phyloP scores from a whole-genome alignment of 73 alveolate genomes.

The Durusdinium trenchii region DNA sequence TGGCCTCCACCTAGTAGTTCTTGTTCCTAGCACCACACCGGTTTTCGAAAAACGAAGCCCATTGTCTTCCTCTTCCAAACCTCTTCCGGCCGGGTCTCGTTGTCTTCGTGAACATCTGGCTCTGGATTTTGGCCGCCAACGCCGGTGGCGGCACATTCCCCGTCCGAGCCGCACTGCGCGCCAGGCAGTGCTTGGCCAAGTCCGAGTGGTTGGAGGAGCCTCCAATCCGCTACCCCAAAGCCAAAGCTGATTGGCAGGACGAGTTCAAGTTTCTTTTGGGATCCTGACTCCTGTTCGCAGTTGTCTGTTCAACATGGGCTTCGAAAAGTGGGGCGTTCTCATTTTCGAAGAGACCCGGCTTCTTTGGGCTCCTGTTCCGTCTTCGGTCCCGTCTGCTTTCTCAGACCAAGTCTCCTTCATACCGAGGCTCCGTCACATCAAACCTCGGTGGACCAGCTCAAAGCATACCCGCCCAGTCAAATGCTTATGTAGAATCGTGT shows the following conservation, averaged over 20 bases:
- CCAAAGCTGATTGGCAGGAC: not conserved
- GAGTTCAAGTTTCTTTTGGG: not conserved
- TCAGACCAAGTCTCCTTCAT: too few species aligned
- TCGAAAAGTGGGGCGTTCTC: not conserved
- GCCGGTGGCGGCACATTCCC: not conserved
- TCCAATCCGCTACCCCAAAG: too few species aligned
- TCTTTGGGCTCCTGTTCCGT: too few species aligned
- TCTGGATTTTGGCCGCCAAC: not conserved
- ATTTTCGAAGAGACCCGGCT: too few species aligned
- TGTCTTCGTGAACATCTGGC: not conserved
- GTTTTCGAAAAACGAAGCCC: not conserved
- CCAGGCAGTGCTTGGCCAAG: constrained; percentile 27
- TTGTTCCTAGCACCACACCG: not conserved
- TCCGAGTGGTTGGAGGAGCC: constrained; percentile 2
- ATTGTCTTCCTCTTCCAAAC: not conserved
- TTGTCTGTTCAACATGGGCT: not conserved
- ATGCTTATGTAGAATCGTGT: too few species aligned
- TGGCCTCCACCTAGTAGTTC: too few species aligned
- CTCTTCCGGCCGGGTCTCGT: not conserved
- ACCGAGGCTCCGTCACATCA: too few species aligned
- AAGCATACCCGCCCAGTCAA: too few species aligned
- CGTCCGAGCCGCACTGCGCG: not conserved
- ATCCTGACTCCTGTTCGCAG: not conserved
- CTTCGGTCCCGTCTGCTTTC: too few species aligned
- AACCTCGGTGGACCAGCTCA: too few species aligned